These are phyloP conservation scores for Macrophomina phaseolina DNA, from an alignment of 2,329 filamentous ascomycete species.

Conservation along the genomic window DNA sequence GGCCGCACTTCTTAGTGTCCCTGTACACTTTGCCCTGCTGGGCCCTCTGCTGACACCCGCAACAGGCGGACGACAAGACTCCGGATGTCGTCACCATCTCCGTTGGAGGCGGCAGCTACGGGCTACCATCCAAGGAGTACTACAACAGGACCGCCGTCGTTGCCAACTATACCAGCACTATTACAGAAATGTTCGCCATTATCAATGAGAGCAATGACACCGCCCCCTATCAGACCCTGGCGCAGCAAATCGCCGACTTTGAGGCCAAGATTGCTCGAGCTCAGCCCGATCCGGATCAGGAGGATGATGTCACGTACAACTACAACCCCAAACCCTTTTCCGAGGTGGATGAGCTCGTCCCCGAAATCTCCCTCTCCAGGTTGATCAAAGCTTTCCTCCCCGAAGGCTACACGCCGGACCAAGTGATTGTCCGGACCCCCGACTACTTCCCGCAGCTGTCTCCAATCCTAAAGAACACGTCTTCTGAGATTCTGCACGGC, in stretches of 20 bases:
- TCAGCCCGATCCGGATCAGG: slow-evolving; percentile 60
- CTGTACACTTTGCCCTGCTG: no score
- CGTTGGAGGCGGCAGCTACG: slow-evolving; percentile 56
- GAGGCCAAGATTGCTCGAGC: slow-evolving; percentile 67
- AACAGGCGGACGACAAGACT: slow-evolving; percentile 8
- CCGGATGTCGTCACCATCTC: slow-evolving; percentile 35
- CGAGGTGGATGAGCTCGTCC: slow-evolving; percentile 61
- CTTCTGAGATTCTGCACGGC: slow-evolving; percentile 62
- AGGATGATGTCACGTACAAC: slow-evolving; percentile 52
- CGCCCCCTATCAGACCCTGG: slow-evolving; percentile 52
- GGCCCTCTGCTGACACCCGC: background rate
- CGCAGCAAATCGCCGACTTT: slow-evolving; percentile 46
- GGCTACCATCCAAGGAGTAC: slow-evolving; percentile 45
- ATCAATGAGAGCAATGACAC: slow-evolving; percentile 31
- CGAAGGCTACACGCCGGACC: slow-evolving; percentile 55
- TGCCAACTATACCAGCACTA: slow-evolving; percentile 33
- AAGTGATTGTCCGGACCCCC: slow-evolving; percentile 65
- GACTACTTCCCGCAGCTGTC: slow-evolving; percentile 66
- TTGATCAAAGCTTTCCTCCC: slow-evolving; percentile 62
- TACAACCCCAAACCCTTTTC: slow-evolving; percentile 68
- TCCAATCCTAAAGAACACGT: slow-evolving; percentile 59
- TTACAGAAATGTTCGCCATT: slow-evolving; percentile 8
- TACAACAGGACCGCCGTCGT: slow-evolving; percentile 43
- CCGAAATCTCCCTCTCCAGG: slow-evolving; percentile 60
- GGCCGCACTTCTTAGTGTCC: background rate